Evolutionary conservation across 371 early-diverging fungal species (phyloP), one percentile per base, ranked within the genome.

Genomic region (Mucor irregularis): DNA sequence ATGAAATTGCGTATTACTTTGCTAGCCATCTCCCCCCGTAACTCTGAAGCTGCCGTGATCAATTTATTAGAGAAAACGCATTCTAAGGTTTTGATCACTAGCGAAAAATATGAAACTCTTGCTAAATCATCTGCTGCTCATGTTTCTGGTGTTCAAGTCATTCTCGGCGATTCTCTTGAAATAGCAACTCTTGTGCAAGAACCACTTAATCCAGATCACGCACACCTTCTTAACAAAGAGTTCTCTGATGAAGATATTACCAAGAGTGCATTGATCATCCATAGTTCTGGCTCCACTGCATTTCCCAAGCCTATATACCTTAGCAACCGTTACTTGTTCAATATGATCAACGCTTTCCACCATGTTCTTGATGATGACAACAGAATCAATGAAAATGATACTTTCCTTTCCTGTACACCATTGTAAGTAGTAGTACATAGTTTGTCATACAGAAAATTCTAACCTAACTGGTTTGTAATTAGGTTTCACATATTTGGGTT

Each of bases 11-110:
- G 57, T 1, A 25, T 58, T 17, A 58, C 54, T 0, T n/a, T 65
- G 10, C 21, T 71, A 46, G 43, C 55, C 1, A 31, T 75, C 9
- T 71, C 69, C 16, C 60, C 71, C 11, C 64, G 69, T 17, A 75
- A 75, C 26, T 69, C 71, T 5, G 61, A 62, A 44, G 50, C 65
- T 33, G 71, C 67, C 11, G 45, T 62, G 2, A 54, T 53, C 10
- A 44, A 63, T 22, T 34, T 75, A 1, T 19, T 71, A n/a, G 47
- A 58, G 9, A 67, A 69, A 17, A 66, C 71, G 0, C 22, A 60
- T 7, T 29, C 64, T 13, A 46, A 59, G 14, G 10, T 50, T 5
- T 13, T 69, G 0, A 19, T 67, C 11, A 33, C 65, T 2, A 56
- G 49, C 13, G 25, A 44, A 14, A 68, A 69, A 25, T 71, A 67